phyloP scores from a whole-genome alignment of 176 grass and related monocot genomes.

The Echinochloa phyllopogon region DNA sequence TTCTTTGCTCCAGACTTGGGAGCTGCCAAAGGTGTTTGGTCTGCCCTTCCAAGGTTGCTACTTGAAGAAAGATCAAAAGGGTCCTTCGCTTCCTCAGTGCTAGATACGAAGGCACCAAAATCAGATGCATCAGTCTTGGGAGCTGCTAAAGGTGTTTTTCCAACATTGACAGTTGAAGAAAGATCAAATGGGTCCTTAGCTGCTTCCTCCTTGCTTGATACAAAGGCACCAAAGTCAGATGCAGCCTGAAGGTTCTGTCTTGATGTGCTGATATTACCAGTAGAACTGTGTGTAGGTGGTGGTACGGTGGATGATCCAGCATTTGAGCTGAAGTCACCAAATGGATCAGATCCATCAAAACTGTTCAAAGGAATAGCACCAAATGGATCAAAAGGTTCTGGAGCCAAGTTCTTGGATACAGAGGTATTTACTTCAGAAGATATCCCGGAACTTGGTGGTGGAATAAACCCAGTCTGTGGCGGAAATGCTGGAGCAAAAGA shows the following conservation, averaged over 20 bases:
- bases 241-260: conserved; percentile 54
- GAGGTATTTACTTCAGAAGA: conserved; percentile 51
- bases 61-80: conserved; percentile 50
- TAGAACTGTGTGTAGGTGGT: conserved; percentile 44
- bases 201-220: conserved; percentile 37
- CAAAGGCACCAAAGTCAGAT: conserved; percentile 62
- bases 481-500: conserved; percentile 61
- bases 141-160: conserved; percentile 50
- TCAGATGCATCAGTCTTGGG: conserved; percentile 43
- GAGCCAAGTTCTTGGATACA: conserved; percentile 40
- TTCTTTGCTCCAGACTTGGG: conserved; percentile 49
- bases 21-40: conserved; percentile 40
- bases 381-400: conserved; percentile 86
- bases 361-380: conserved; percentile 76
- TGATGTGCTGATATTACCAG: conserved; percentile 42
- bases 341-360: conserved; percentile 80
- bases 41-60: conserved; percentile 42
- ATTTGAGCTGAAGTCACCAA: conserved; percentile 71
- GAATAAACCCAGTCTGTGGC: conserved; percentile 41
- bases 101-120: conserved; percentile 65
- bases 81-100: conserved; percentile 49
- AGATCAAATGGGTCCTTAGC: conserved; percentile 56
- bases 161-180: conserved; percentile 46
- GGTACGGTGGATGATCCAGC: conserved; percentile 41
- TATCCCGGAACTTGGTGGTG: conserved; percentile 61